Base-by-base conservation (phyloP, 805 yeast species). In the Trichomonascus vanleenenianus region DNA sequence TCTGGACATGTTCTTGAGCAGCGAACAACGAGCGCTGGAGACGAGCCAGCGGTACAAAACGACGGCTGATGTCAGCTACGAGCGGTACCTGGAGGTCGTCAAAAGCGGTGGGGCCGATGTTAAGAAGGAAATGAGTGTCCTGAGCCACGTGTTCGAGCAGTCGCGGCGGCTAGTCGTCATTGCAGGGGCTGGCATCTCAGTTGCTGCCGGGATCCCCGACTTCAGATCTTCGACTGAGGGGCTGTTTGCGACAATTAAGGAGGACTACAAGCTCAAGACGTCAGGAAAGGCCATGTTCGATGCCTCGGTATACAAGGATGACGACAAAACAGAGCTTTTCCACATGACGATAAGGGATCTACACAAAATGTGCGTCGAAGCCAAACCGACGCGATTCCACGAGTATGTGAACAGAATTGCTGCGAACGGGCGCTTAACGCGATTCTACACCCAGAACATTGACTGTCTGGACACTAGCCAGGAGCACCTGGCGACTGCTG, bases 111-210 rank as follows among this genome's bases (percentile, higher is more conserved):
- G 27, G 27, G 32, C 3, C 15, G 33, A 39, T 18, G 7, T 40
- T 15, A 30, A 22, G 19, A 31, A 40, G 37, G 60, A 62, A 20
- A 20, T 78, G 10, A 66, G 71, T 6, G 75, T 78, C 49, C 55
- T 81, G 20, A 72, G 71, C 45, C 74, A 76, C 58, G 76, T 78
- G 0, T 58, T 81, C 19, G 61, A 59, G 30, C 70, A 81, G 53
- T 71, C 89, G 27, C 76, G 72, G 51, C 73, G 74, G 50, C 67
- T 81, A 27, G 72, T 85, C 2, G 75, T 82, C 25, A 72, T 88
- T 25, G 77, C 89, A 1, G 97, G 97, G 9, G 97, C 97, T 14
- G 96, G 96, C 2, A 77, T 85, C 15, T 85, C 95, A 10, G 93
- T 89, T 44, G 83, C 84, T 25, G 86, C 95, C 1, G 96, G 96